These are phyloP conservation scores for Neofusicoccum sp. DNA, from an alignment of 2,329 filamentous ascomycete genomes.

Conservation along the genomic window DNA sequence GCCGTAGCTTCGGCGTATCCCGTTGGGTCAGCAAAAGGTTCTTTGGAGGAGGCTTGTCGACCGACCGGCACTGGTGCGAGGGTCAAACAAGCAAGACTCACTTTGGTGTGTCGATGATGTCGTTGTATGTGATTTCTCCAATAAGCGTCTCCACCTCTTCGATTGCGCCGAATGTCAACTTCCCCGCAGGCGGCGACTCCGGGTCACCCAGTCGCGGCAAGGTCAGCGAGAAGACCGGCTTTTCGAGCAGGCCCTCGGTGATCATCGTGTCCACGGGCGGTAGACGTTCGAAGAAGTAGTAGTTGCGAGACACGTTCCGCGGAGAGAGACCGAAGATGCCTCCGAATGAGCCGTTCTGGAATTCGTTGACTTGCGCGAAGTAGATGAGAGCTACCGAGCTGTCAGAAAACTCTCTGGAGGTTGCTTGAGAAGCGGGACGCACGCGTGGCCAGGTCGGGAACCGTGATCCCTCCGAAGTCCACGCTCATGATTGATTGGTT, in stretches of 20 bases:
- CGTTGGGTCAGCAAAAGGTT: neutral
- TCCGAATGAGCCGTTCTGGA: neutral
- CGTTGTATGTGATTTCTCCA: neutral
- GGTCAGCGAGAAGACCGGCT: neutral
- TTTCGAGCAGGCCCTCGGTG: neutral
- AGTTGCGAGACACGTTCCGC: conserved; percentile 2
- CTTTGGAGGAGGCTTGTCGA: too few species aligned
- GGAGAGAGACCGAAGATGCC: neutral
- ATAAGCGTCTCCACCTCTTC: neutral
- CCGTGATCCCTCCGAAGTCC: neutral
- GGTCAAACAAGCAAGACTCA: neutral
- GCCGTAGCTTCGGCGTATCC: neutral
- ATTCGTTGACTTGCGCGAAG: neutral
- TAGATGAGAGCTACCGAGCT: neutral
- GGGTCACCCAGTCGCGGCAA: neutral
- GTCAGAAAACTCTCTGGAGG: neutral
- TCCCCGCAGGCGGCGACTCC: neutral
- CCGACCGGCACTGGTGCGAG: too few species aligned
- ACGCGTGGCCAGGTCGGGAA: neutral
- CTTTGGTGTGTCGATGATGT: neutral
- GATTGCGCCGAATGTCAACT: neutral
- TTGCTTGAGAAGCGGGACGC: neutral
- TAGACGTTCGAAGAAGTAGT: neutral
- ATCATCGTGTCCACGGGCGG: neutral
- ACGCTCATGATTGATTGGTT: conserved; percentile 4